Evolutionary conservation across 495 filamentous ascomycete genomes (phyloP).

Genomic region (Astrothelium subdiscretum): DNA sequence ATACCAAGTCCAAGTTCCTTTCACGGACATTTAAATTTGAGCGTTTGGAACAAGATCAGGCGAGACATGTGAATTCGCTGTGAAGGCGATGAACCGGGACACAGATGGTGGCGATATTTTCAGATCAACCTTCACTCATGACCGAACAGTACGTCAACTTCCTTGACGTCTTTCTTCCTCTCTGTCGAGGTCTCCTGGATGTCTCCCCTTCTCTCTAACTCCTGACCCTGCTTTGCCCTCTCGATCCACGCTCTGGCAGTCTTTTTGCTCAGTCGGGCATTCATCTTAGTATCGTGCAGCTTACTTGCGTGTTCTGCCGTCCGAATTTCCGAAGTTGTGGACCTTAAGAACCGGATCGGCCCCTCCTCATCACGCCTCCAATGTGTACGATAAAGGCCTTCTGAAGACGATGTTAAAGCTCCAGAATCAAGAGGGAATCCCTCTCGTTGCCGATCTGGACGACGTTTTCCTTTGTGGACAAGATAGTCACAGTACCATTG

Average conservation of each 20-base stretch:
- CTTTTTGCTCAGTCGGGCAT: background rate
- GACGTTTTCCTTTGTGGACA: background rate
- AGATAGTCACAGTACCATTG: background rate
- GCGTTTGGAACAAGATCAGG: too few species aligned
- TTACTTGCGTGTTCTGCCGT: background rate
- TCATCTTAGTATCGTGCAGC: too few species aligned
- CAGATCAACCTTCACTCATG: too few species aligned
- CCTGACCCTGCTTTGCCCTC: background rate
- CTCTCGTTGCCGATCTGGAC: background rate
- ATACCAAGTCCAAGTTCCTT: too few species aligned
- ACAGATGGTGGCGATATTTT: too few species aligned
- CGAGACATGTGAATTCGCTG: too few species aligned
- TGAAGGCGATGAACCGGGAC: too few species aligned
- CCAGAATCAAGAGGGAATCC: background rate
- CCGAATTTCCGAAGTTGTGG: background rate
- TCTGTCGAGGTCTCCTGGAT: too few species aligned
- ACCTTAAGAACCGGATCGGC: background rate
- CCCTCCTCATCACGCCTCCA: background rate
- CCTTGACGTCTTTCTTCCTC: too few species aligned
- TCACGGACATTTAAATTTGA: too few species aligned
- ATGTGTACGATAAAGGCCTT: background rate
- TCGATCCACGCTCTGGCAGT: background rate
- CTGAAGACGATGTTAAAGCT: background rate
- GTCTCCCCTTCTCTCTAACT: too few species aligned
- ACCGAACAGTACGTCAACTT: too few species aligned